Conservation (phyloP, 768 basidiomycete species). For the Imleria badia region DNA sequence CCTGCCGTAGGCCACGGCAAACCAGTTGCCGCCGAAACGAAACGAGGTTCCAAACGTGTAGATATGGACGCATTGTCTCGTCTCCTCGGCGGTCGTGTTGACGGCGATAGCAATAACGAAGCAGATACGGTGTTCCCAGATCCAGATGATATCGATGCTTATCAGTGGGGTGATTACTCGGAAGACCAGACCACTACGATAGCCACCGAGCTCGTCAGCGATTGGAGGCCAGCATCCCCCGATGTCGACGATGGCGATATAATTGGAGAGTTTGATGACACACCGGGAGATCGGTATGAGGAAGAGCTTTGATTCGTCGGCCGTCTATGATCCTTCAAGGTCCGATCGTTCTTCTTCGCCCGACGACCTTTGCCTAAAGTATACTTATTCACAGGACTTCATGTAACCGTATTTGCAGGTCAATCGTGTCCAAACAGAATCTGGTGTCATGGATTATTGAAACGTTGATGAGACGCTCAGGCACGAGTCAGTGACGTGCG, state of each 20-base stretch:
- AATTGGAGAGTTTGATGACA: conserved; percentile 16
- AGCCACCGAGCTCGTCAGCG: conserved; percentile 40
- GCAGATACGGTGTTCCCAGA: conserved; percentile 21
- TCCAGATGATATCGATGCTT: conserved; percentile 20
- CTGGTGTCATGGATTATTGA: neutral
- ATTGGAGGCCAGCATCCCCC: conserved; percentile 45
- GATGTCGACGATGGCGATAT: conserved; percentile 16
- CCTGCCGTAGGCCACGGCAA: neutral
- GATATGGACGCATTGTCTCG: conserved; percentile 56
- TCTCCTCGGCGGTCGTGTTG: conserved; percentile 41
- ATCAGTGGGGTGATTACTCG: conserved; percentile 11
- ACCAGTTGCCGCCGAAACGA: conserved; percentile 15
- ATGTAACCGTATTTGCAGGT: conserved; percentile 7
- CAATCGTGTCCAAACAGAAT: neutral
- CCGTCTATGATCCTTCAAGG: neutral
- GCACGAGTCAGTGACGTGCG: neutral
- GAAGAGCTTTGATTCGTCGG: conserved; percentile 26
- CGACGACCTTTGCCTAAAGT: neutral
- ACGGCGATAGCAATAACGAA: conserved; percentile 26
- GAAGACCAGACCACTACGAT: conserved; percentile 13
- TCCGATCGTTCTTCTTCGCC: neutral
- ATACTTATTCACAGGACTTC: neutral
- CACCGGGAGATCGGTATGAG: conserved; percentile 28
- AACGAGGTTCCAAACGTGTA: conserved; percentile 42
- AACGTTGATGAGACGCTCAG: neutral